A percentile compares a stretch with the other conserved stretches of the same genome.
These are phyloP conservation scores for Candida peoriensis DNA, from an alignment of 805 yeast genomes.

Conservation along the genomic window DNA sequence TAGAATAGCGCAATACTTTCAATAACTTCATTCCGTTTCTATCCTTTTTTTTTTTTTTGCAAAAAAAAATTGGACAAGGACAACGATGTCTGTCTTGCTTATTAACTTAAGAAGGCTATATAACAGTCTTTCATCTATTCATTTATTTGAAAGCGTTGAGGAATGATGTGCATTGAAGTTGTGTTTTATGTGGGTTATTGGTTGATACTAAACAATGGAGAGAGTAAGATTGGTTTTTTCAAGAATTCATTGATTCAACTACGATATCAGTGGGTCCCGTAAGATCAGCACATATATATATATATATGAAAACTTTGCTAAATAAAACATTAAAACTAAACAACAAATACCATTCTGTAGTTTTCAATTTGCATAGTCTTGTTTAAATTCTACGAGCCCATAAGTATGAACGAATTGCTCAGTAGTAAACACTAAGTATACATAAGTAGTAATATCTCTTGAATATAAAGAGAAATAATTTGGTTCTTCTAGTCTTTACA, in stretches of 20 bases:
- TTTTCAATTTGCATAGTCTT: no score
- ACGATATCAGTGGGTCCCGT: constrained; percentile 13
- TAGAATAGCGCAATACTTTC: constrained; percentile 1
- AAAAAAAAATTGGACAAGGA: no score
- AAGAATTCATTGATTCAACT: constrained; percentile 9
- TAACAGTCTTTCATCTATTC: no score
- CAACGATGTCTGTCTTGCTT: constrained; percentile 10
- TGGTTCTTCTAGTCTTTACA: no score
- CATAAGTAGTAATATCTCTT: not conserved
- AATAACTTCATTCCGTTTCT: not conserved
- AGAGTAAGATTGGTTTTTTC: constrained; percentile 7
- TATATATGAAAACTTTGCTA: not conserved
- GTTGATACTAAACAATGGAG: constrained; percentile 5
- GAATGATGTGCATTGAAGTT: not conserved
- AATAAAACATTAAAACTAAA: no score
- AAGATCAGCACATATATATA: constrained; percentile 7
- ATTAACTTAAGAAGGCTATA: constrained; percentile 11
- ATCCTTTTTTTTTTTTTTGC: no score
- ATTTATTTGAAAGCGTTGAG: no score
- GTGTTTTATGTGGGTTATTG: constrained; percentile 4
- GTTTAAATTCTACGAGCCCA: no score
- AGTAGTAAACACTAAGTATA: not conserved
- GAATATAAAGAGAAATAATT: no score
- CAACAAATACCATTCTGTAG: no score
- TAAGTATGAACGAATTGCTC: not conserved